A percentile compares a stretch with the other conserved stretches of the same genome.
phyloP scores from a whole-genome alignment of 441 rosid species.

The Pelargonium cotyledonis region DNA sequence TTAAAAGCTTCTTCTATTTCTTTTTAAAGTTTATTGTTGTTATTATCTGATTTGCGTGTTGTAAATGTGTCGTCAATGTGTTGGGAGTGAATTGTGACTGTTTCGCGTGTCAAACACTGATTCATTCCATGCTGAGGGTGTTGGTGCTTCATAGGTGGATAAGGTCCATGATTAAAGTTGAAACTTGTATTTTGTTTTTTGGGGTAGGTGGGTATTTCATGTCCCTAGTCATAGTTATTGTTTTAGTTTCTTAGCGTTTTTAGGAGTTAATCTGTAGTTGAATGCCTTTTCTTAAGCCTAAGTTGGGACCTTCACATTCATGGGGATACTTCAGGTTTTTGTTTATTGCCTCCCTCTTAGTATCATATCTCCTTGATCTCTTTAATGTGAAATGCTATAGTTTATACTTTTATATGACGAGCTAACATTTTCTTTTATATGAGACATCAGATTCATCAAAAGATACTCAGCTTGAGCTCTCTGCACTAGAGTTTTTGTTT shows the following conservation, averaged over 20 bases:
- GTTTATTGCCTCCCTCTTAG: not conserved
- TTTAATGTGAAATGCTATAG: slow-evolving; percentile 12
- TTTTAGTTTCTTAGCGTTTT: slow-evolving; percentile 16
- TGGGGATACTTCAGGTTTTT: not conserved
- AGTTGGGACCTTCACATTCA: slow-evolving; percentile 17
- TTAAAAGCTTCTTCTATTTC: too few species aligned
- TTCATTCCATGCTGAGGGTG: too few species aligned
- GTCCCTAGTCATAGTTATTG: slow-evolving; percentile 11
- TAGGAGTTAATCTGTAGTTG: slow-evolving; percentile 15
- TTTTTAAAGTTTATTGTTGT: too few species aligned
- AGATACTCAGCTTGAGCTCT: slow-evolving; percentile 68
- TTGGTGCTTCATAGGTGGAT: too few species aligned
- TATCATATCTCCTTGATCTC: not conserved
- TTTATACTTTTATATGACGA: slow-evolving; percentile 23
- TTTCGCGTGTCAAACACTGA: too few species aligned
- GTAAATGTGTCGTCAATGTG: too few species aligned
- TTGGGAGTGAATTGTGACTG: too few species aligned
- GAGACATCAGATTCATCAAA: slow-evolving; percentile 54
- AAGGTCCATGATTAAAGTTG: slow-evolving; percentile 7
- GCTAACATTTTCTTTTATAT: slow-evolving; percentile 50
- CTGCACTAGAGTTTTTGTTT: slow-evolving; percentile 58
- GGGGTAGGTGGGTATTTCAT: slow-evolving; percentile 4
- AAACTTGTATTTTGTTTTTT: not conserved
- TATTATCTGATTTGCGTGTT: too few species aligned
- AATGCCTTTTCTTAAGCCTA: slow-evolving; percentile 15